Evolutionary conservation across 208 protist genomes (phyloP), one percentile per base, ranked within the genome.

Genomic region (Wallacemonas sp.): DNA sequence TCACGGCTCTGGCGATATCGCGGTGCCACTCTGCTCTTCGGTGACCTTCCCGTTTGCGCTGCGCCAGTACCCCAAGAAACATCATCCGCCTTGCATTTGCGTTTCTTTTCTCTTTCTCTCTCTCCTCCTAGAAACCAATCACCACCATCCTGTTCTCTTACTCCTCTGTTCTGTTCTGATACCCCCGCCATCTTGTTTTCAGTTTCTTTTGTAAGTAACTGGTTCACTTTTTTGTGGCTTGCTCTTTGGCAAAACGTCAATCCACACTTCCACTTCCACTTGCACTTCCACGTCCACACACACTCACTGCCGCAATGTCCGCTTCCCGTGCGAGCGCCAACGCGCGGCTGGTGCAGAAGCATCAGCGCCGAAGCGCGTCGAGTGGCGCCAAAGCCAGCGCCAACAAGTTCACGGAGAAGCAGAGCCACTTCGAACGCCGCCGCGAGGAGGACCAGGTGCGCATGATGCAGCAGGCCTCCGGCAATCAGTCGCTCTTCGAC

Each of bases 361-460:
- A 83, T 52, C 77, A 92, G 67, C 62, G 68, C 29, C 70, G 65
- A 56, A 65, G 84, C 52, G 68, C 76, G 11, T 47, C 46, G 44
- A 57, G 23, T 14, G 72, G 70, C 24, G 82, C 85, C n/a, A 78
- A 81, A 54, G 39, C 80, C 9, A 66, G 70, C 12, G 65, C 75
- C 1, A 78, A 78, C 60, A 80, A 78, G 38, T 95, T 95, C 49
- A 83, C 75, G n/a, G 55, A 81, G 24, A 83, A 85, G 62, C 89
- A 95, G 55, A 92, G 85, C 47, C 81, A 78, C 58, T 95, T 93
- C 57, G 86, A 87, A 58, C 81, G 80, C 0, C 79, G 83, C 11
- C 79, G 79, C 24, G 89, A 95, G 68, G 86, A 95, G 74, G 58
- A 78, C 41, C 81, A 89, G 17, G 70, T 81, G 8, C 68, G 63